These are phyloP conservation scores for Cryomyces antarcticus DNA, from an alignment of 495 filamentous ascomycete species.

Conservation along the genomic window DNA sequence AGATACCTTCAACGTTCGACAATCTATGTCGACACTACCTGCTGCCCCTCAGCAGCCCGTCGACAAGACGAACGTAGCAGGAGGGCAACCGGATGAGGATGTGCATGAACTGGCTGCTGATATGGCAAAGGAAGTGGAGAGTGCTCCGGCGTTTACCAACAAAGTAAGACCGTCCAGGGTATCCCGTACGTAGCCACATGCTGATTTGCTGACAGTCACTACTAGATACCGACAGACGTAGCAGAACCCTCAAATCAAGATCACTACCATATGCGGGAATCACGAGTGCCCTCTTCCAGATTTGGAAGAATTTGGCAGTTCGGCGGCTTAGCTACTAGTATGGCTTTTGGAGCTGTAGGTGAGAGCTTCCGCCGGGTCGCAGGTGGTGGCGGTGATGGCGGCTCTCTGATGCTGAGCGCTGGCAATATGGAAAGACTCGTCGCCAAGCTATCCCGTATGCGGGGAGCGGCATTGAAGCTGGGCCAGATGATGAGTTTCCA, in stretches of 20 bases:
- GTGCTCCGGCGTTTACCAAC: not conserved
- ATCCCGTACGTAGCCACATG: not conserved
- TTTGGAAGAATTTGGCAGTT: conserved; percentile 86
- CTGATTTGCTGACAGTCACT: conserved; percentile 25
- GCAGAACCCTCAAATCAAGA: conserved; percentile 2
- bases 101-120: conserved; percentile 17
- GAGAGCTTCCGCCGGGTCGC: conserved; percentile 60
- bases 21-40: conserved; percentile 9
- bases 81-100: conserved; percentile 5
- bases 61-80: too few relatives aligned
- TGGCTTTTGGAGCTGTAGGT: conserved; percentile 82
- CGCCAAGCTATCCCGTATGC: conserved; percentile 81
- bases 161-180: conserved; percentile 5
- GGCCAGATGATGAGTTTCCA: conserved; percentile 97
- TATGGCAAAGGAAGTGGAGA: conserved; percentile 15
- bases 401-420: conserved; percentile 72
- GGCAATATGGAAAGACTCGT: conserved; percentile 85
- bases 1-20: conserved; percentile 23
- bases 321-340: conserved; percentile 74
- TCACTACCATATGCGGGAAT: conserved; percentile 63
- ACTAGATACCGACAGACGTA: conserved; percentile 14
- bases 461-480: conserved; percentile 92
- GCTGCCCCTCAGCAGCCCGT: not conserved
- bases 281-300: conserved; percentile 73
- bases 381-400: conserved; percentile 28